phyloP scores from a whole-genome alignment of 495 filamentous ascomycete species.

The Penicillium antarcticum region DNA sequence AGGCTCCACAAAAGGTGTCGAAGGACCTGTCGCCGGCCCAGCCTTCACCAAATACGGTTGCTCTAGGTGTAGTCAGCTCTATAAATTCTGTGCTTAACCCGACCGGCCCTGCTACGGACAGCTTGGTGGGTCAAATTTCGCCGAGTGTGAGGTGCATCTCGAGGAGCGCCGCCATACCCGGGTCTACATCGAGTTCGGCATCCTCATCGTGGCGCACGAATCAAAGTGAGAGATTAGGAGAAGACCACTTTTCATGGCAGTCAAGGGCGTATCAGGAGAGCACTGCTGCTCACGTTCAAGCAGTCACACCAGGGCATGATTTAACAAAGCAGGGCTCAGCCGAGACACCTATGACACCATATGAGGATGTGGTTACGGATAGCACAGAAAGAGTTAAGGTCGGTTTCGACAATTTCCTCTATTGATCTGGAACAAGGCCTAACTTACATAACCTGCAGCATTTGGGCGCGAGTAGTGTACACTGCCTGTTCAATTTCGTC shows the following conservation, averaged over 20 bases:
- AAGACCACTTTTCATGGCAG: constrained; percentile 2
- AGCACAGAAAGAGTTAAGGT: neutral
- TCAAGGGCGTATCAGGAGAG: constrained; percentile 1
- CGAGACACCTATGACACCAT: neutral
- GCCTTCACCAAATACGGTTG: too few relatives aligned
- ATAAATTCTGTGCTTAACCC: too few relatives aligned
- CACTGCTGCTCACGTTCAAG: neutral
- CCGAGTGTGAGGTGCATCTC: too few relatives aligned
- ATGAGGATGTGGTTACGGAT: neutral
- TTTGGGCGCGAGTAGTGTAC: constrained; percentile 4
- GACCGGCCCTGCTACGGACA: too few relatives aligned
- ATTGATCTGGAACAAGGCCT: too few relatives aligned
- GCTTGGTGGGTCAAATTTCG: too few relatives aligned
- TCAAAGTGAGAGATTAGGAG: neutral
- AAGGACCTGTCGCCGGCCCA: too few relatives aligned
- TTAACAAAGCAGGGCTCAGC: too few relatives aligned
- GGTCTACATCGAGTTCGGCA: neutral
- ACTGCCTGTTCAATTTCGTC: constrained; percentile 8
- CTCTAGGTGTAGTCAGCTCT: too few relatives aligned
- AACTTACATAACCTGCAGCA: too few relatives aligned
- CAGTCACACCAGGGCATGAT: neutral
- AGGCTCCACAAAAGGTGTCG: too few relatives aligned
- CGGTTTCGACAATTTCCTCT: too few relatives aligned
- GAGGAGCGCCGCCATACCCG: neutral
- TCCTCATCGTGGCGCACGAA: neutral